Evolutionary conservation across 495 filamentous ascomycete genomes (phyloP).

Genomic region (Platismatia glauca): DNA sequence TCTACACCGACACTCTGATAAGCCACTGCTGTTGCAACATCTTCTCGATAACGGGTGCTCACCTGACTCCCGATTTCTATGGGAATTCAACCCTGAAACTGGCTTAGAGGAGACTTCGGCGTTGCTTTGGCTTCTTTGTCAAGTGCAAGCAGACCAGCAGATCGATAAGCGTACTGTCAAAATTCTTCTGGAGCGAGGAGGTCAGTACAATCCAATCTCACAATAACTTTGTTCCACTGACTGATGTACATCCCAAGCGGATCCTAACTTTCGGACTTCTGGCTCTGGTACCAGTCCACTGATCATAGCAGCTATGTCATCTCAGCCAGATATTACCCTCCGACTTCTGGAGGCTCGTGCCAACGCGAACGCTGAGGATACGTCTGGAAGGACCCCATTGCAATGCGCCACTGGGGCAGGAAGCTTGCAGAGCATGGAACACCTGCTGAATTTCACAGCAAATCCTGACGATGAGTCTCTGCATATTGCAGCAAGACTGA

Average conservation of each 20-base stretch:
- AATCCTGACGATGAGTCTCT: slow-evolving; percentile 18
- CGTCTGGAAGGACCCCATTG: slow-evolving; percentile 7
- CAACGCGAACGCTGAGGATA: slow-evolving; percentile 7
- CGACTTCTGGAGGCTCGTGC: slow-evolving; percentile 17
- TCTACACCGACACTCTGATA: slow-evolving; percentile 14
- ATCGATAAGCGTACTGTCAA: slow-evolving; percentile 11
- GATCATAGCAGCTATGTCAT: slow-evolving; percentile 11
- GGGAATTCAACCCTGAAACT: slow-evolving; percentile 4
- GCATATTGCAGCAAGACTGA: slow-evolving; percentile 16
- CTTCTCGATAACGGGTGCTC: slow-evolving; percentile 18
- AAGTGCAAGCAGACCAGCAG: slow-evolving; percentile 10
- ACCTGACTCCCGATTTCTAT: slow-evolving; percentile 13
- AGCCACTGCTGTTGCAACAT: slow-evolving; percentile 11
- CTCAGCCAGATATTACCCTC: slow-evolving; percentile 4
- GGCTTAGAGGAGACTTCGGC: slow-evolving; percentile 14
- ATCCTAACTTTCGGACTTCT: slow-evolving; percentile 17
- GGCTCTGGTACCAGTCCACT: slow-evolving; percentile 14
- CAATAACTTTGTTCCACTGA: not conserved
- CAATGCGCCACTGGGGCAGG: slow-evolving; percentile 1
- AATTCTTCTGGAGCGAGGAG: slow-evolving; percentile 12
- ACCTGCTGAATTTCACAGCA: slow-evolving; percentile 10
- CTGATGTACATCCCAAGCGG: slow-evolving; percentile 7
- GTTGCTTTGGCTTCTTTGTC: slow-evolving; percentile 20
- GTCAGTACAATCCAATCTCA: not conserved
- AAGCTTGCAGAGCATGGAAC: slow-evolving; percentile 13